Conservation (phyloP, 169 alveolate species). For the Plasmodium inui region DNA sequence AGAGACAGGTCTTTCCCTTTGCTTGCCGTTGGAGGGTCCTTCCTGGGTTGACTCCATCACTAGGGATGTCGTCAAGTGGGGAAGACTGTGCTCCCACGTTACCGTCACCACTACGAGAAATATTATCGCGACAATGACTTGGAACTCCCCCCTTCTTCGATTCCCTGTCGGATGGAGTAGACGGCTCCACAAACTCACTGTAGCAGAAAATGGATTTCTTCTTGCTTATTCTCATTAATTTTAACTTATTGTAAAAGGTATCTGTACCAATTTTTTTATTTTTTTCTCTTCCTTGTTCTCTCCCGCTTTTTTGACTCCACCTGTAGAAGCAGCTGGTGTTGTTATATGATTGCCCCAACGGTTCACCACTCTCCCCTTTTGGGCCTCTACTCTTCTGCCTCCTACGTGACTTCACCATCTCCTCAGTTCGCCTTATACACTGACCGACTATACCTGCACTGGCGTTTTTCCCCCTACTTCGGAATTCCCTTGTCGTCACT, state of each 20-base stretch:
- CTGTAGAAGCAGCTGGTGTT: background rate
- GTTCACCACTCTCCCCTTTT: background rate
- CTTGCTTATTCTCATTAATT: background rate
- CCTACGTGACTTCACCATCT: background rate
- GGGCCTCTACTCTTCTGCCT: background rate
- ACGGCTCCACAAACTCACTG: background rate
- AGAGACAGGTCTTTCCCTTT: background rate
- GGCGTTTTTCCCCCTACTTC: background rate
- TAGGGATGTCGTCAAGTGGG: background rate
- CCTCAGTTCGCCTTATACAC: background rate
- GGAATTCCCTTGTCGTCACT: background rate
- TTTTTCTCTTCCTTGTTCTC: background rate
- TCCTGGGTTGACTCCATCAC: background rate
- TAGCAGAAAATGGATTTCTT: slow-evolving; percentile 7
- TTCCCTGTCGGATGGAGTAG: background rate
- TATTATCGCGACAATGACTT: background rate
- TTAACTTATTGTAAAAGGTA: background rate
- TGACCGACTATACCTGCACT: background rate
- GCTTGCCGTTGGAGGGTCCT: background rate
- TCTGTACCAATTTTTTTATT: background rate
- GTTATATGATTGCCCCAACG: background rate
- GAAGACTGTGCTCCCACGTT: background rate
- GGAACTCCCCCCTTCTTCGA: background rate
- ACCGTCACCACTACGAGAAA: background rate
- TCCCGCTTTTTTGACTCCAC: slow-evolving; percentile 16